Evolutionary conservation across 352 stramenopile genomes (phyloP), one percentile per base, ranked within the genome.

Genomic region (Globisporangium cederbergense): DNA sequence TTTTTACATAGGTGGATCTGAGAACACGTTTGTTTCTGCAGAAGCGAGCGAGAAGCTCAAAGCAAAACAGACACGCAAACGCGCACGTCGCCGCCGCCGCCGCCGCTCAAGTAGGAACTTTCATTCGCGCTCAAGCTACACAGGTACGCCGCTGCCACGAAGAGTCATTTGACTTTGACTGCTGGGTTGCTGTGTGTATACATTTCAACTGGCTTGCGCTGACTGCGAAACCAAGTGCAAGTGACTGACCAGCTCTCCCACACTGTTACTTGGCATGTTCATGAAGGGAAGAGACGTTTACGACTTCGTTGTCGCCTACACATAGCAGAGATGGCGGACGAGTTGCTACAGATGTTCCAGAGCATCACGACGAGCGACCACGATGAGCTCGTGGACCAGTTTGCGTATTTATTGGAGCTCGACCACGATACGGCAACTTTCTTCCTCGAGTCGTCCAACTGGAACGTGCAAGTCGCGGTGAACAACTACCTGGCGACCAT

Each of bases 381-480:
- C 61, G 87, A 95, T 46, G 84, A 92, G 70, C 71, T 95, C 6
- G 77, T 95, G 28, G 82, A 92, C 50, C 87, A 95, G 62, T 95
- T 95, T 68, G 81, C 83, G 22, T 75, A 87, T 58, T 65, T 95
- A 38, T 63, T 95, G 67, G 71, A 92, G 64, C 65, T 90, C 54
- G 83, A 93, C 65, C 68, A 75, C 16, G 63, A 76, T 46, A 93
- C 83, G 45, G 86, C 84, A 49, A 80, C 71, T 53, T 95, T 95
- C 68, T 95, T 93, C 66, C 79, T 95, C 59, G 87, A 95, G 61
- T 93, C 84, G 64, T 90, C 78, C 59, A 95, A 93, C 74, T 95
- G 87, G 87, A 95, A 95, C 73, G 85, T 95, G 28, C 84, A 95
- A 62, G 88, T 81, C 47, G 87, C 87, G 11, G 85, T 74, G 8